Conservation (phyloP, 805 yeast genomes). For the Candida methanosorbosa region DNA sequence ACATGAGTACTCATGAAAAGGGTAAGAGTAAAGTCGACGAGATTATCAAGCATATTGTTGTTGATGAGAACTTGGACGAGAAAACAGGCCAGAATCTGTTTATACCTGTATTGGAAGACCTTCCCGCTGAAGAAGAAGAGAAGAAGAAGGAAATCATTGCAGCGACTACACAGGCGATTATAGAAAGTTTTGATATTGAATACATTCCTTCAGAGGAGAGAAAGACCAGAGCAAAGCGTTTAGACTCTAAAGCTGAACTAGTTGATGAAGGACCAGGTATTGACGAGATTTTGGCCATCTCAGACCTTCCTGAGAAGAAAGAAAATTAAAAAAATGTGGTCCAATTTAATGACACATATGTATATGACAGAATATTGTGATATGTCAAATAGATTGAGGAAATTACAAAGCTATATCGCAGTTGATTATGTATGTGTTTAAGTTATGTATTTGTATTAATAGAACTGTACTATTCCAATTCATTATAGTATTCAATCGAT, state of each 20-base stretch:
- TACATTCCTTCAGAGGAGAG: not conserved
- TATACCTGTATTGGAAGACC: conserved; percentile 7
- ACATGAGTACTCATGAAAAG: not conserved
- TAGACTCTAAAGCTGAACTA: not conserved
- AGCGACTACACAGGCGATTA: not conserved
- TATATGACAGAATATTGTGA: too few species aligned
- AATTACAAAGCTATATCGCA: too few species aligned
- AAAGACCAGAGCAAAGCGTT: not conserved
- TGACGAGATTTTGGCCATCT: not conserved
- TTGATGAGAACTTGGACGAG: not conserved
- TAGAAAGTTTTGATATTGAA: not conserved
- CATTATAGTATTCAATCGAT: too few species aligned
- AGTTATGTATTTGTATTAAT: too few species aligned
- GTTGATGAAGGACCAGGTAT: not conserved
- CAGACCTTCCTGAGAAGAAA: too few species aligned
- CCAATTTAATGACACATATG: too few species aligned
- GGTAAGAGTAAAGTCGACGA: not conserved
- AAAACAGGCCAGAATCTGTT: conserved; percentile 2
- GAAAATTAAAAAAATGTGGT: too few species aligned
- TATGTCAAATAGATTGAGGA: too few species aligned
- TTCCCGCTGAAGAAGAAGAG: not conserved
- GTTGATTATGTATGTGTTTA: too few species aligned
- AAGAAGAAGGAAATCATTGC: not conserved
- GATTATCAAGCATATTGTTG: not conserved
- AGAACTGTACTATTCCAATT: too few species aligned